These are phyloP conservation scores for Rhododendron ovatum DNA, from an alignment of 148 eudicot species.

Conservation along the genomic window DNA sequence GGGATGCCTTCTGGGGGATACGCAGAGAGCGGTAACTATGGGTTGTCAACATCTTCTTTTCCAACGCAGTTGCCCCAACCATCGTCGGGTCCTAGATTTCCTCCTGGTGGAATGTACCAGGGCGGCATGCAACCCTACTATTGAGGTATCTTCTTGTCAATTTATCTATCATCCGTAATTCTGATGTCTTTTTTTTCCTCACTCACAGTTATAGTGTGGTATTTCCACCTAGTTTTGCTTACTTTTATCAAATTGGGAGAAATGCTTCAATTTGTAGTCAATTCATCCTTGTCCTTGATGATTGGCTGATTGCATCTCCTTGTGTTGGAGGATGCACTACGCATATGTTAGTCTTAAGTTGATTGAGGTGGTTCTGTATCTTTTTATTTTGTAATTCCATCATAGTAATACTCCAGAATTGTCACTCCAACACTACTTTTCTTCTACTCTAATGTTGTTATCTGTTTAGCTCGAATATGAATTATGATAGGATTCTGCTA, in stretches of 20 bases:
- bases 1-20: slow-evolving; percentile 49
- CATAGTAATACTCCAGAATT: not conserved
- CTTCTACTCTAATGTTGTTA: not conserved
- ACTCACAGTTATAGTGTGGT: not conserved
- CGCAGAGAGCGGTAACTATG: slow-evolving; percentile 55
- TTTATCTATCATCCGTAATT: not conserved
- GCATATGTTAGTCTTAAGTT: not conserved
- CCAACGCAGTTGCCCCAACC: slow-evolving; percentile 41
- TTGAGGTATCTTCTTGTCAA: slow-evolving; percentile 46
- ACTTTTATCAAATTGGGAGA: not conserved
- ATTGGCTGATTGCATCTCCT: not conserved
- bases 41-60: slow-evolving; percentile 34
- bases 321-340: not conserved
- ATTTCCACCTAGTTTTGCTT: not conserved
- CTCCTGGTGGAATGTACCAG: slow-evolving; percentile 70
- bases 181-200: not conserved
- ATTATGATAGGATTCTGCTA: not conserved
- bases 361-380: not conserved
- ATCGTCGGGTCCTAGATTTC: slow-evolving; percentile 57
- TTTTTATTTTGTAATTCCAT: not conserved
- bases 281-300: not conserved
- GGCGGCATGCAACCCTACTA: slow-evolving; percentile 70
- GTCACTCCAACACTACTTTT: too few species aligned
- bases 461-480: not conserved
- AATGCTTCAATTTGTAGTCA: not conserved